Base-by-base conservation (phyloP, 768 basidiomycete genomes). In the Suillus decipiens region DNA sequence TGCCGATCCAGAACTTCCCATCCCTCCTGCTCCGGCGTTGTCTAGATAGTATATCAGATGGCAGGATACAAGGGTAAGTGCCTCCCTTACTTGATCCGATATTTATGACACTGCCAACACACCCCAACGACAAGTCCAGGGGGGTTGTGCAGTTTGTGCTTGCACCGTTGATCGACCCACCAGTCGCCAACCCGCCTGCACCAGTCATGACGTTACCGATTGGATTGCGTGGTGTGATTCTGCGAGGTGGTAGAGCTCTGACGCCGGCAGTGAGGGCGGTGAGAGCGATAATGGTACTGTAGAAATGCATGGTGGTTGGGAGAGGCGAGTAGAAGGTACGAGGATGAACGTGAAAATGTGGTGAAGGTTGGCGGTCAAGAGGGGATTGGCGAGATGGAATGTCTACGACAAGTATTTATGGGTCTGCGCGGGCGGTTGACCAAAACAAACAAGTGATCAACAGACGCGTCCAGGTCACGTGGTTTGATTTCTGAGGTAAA, bases 151-250 rank as follows among this genome's bases (percentile, higher is more conserved):
- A 72, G 24, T 45, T 31, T n/a, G 19, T 42, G 24, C 53, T 24
- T 43, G 50, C 28, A 34, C 37, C 22, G 19, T 67, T 63, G 28
- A 77, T 75, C 5, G 72, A 69, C 5, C 81, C 82, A 22, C 80
- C 82, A 9, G 63, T 34, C 24, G 77, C 73, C 17, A 68, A 58
- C 28, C 78, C 77, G 19, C 77, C 79, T 28, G 64, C 60, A 55
- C 62, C 71, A 1, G 64, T 60, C 19, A 36, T 41, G 37, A 73
- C 34, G 31, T 50, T 65, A 17, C 61, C 59, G 22, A 66, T 48
- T 39, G 37, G 45, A 37, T 69, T 71, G 63, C 65, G 67, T 9
- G 64, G 55, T 22, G 56, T 60, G 41, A 69, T 56, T 28, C 64
- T 67, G 47, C 69, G 71, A 74, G 78, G 61, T 48, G 71, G 62